Conservation (phyloP, 176 grass and related monocot species). For the Phyllostachys edulis region DNA sequence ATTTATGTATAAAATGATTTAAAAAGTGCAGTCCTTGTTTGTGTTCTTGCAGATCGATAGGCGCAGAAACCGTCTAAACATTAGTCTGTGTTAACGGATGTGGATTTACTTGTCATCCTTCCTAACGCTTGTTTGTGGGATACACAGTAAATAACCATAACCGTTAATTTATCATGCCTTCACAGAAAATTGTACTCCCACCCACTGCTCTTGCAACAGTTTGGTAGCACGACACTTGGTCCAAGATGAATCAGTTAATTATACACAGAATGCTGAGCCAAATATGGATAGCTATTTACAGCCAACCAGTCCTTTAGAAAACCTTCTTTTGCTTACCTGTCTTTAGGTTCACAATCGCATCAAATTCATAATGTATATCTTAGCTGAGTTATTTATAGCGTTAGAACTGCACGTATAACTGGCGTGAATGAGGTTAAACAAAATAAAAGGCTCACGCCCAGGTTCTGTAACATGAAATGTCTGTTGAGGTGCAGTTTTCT, state of each 20-base stretch:
- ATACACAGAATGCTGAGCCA: not conserved
- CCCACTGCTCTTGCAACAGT: not conserved
- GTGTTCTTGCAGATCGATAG: not conserved
- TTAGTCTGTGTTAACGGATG: not conserved
- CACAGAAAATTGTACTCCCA: not conserved
- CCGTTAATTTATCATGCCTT: not conserved
- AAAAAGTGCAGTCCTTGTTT: not conserved
- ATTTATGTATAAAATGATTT: not conserved
- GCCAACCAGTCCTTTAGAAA: not conserved
- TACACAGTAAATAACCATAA: not conserved
- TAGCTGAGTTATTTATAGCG: not conserved
- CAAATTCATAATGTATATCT: not conserved
- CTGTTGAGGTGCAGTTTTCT: not conserved
- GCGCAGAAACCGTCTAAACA: not conserved
- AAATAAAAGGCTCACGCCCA: not conserved
- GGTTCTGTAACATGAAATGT: not conserved
- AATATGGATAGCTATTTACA: constrained; percentile 1
- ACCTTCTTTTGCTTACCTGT: constrained; percentile 1
- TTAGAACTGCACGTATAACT: not conserved
- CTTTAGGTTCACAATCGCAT: not conserved
- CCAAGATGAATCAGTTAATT: not conserved
- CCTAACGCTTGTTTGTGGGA: constrained; percentile 15
- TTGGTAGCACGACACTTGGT: not conserved
- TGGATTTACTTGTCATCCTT: constrained; percentile 3
- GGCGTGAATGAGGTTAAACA: not conserved